Conservation (phyloP, 2,329 filamentous ascomycete species). For the Colletotrichum zoysiae region DNA sequence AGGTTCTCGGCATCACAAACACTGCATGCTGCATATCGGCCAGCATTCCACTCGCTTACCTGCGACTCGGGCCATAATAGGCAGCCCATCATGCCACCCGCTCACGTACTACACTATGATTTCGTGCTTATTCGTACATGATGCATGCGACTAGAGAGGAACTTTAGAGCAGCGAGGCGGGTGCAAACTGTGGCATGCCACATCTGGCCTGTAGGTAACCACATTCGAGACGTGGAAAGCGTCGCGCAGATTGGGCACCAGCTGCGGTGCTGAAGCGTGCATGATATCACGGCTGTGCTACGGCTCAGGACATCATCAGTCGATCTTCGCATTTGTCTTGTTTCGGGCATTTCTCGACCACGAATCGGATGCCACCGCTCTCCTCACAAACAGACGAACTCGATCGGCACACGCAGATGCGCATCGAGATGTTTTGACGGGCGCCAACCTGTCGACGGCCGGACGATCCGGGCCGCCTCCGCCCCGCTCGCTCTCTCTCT, state of each 20-base stretch:
- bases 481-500: slow-evolving; percentile 11
- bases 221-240: neutral
- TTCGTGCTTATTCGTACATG: slow-evolving; percentile 19
- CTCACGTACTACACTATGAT: slow-evolving; percentile 15
- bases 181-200: slow-evolving; percentile 16
- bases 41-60: slow-evolving; percentile 8
- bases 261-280: slow-evolving; percentile 6
- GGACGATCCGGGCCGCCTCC: slow-evolving; percentile 26
- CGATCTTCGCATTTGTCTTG: slow-evolving; percentile 17
- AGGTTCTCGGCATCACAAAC: slow-evolving; percentile 5
- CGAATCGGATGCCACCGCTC: slow-evolving; percentile 23
- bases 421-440: neutral
- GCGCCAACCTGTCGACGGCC: slow-evolving; percentile 2
- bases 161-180: slow-evolving; percentile 11
- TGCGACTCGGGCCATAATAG: slow-evolving; percentile 19
- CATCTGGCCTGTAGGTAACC: slow-evolving; percentile 2
- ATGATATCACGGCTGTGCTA: slow-evolving; percentile 28
- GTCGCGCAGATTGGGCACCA: slow-evolving; percentile 15
- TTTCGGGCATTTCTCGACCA: slow-evolving; percentile 16
- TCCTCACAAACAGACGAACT: neutral
- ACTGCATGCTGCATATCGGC: slow-evolving; percentile 19
- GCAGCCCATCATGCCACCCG: slow-evolving; percentile 9
- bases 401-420: slow-evolving; percentile 11
- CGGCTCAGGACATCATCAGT: slow-evolving; percentile 16
- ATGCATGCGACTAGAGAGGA: slow-evolving; percentile 7